These are phyloP conservation scores for Fusarium coicis DNA, from an alignment of 2,329 filamentous ascomycete species.

Conservation along the genomic window DNA sequence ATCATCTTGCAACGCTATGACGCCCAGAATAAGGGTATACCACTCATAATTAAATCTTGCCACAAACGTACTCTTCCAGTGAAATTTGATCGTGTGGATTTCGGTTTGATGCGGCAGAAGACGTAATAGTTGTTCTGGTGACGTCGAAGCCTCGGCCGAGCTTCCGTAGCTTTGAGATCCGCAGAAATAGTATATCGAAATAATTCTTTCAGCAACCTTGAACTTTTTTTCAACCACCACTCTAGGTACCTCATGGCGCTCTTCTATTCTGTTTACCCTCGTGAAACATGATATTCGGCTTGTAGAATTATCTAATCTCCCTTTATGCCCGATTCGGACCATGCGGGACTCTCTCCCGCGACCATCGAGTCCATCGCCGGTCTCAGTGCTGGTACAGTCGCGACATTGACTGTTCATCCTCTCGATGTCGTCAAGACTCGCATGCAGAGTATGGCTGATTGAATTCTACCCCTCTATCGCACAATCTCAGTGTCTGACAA, in stretches of 20 bases:
- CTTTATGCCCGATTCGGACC: slow-evolving; percentile 59
- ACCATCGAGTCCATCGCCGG: slow-evolving; percentile 89
- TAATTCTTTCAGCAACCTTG: slow-evolving; percentile 16
- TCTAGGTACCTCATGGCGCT: not conserved
- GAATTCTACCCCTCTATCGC: not conserved
- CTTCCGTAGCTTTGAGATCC: slow-evolving; percentile 23
- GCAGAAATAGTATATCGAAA: slow-evolving; percentile 29
- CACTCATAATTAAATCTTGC: slow-evolving; percentile 38
- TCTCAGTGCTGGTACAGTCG: slow-evolving; percentile 86
- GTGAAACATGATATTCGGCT: slow-evolving; percentile 43
- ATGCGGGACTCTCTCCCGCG: slow-evolving; percentile 77
- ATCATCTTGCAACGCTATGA: slow-evolving; percentile 38
- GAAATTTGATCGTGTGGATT: not conserved
- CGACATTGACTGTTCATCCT: slow-evolving; percentile 89
- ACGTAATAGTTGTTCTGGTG: slow-evolving; percentile 14
- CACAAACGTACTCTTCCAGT: not conserved
- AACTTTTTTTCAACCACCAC: not conserved
- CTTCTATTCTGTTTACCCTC: not conserved
- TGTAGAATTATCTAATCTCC: not conserved
- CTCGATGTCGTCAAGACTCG: slow-evolving; percentile 97
- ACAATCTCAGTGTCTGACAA: not conserved
- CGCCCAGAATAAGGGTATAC: slow-evolving; percentile 25
- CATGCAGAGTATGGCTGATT: slow-evolving; percentile 76
- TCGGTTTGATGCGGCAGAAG: slow-evolving; percentile 26
- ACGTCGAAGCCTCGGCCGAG: slow-evolving; percentile 33